Evolutionary conservation across 495 filamentous ascomycete genomes (phyloP).

Genomic region (Copromyces sp.): DNA sequence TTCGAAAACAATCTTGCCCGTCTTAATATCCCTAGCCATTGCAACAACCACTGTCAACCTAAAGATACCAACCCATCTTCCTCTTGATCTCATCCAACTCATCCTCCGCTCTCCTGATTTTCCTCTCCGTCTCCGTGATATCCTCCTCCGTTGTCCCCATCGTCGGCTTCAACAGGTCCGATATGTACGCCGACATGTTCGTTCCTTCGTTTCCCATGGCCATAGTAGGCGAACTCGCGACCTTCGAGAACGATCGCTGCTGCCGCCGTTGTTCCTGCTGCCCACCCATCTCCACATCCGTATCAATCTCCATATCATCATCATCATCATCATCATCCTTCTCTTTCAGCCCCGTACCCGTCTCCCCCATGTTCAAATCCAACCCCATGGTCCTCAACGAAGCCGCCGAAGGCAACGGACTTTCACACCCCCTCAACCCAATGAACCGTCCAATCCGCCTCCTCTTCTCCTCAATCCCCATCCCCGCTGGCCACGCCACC

Average conservation of each 20-base stretch:
- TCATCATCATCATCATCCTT: slow-evolving; percentile 26
- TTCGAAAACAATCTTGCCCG: not conserved
- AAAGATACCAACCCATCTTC: slow-evolving; percentile 34
- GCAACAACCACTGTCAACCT: not conserved
- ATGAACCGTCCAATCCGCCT: slow-evolving; percentile 55
- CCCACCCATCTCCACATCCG: not conserved
- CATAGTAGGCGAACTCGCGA: not conserved
- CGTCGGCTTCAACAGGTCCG: not conserved
- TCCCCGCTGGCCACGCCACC: slow-evolving; percentile 26
- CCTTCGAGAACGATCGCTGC: not conserved
- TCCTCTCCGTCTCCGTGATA: slow-evolving; percentile 27
- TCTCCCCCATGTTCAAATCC: slow-evolving; percentile 3
- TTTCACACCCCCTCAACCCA: slow-evolving; percentile 53
- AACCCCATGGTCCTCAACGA: slow-evolving; percentile 14
- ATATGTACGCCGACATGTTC: not conserved
- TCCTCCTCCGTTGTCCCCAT: slow-evolving; percentile 24
- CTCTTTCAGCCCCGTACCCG: slow-evolving; percentile 14
- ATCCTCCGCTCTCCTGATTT: slow-evolving; percentile 19
- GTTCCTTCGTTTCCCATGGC: not conserved
- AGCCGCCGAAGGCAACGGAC: slow-evolving; percentile 21
- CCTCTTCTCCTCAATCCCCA: slow-evolving; percentile 47
- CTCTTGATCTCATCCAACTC: slow-evolving; percentile 31
- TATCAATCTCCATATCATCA: slow-evolving; percentile 23
- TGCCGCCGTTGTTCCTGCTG: not conserved
- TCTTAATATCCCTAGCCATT: not conserved